Conservation (phyloP, 257 asterid genomes). For the Avicennia marina region DNA sequence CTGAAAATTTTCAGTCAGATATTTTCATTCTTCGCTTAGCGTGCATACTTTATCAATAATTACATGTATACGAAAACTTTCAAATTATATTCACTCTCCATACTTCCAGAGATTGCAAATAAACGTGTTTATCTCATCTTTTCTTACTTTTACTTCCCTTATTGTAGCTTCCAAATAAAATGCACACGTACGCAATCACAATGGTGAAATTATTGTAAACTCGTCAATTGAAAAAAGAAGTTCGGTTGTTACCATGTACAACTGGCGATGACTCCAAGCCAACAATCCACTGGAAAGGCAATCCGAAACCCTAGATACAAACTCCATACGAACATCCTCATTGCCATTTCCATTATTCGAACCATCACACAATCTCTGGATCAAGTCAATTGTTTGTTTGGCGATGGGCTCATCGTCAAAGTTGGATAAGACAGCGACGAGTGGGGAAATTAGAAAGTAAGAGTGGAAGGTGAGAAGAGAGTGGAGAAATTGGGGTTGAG, state of each 20-base stretch:
- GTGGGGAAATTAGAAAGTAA: constrained; percentile 84
- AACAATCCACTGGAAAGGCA: constrained; percentile 54
- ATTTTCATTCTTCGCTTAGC: too few relatives aligned
- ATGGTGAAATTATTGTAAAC: not conserved
- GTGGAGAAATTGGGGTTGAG: constrained; percentile 63
- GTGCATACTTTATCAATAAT: too few relatives aligned
- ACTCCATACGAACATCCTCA: constrained; percentile 50
- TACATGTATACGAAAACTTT: too few relatives aligned
- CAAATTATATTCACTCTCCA: not conserved
- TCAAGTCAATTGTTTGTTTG: constrained; percentile 58
- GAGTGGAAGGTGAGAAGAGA: constrained; percentile 60
- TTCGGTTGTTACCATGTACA: constrained; percentile 50
- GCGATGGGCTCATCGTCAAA: constrained; percentile 76
- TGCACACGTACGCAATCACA: not conserved
- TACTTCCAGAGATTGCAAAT: not conserved
- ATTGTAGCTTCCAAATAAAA: not conserved
- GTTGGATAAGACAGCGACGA: constrained; percentile 45
- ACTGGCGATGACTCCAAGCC: constrained; percentile 77
- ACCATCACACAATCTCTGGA: constrained; percentile 45
- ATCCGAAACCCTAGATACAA: constrained; percentile 64
- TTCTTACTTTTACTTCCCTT: not conserved
- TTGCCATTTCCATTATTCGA: constrained; percentile 24
- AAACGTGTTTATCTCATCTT: not conserved
- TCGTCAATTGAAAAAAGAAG: not conserved
- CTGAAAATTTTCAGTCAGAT: too few relatives aligned